A percentile compares a stretch with the other conserved stretches of the same genome.
Evolutionary conservation across 1,284 basidiomycete species (phyloP).

Genomic region (Schizopora paradoxa): DNA sequence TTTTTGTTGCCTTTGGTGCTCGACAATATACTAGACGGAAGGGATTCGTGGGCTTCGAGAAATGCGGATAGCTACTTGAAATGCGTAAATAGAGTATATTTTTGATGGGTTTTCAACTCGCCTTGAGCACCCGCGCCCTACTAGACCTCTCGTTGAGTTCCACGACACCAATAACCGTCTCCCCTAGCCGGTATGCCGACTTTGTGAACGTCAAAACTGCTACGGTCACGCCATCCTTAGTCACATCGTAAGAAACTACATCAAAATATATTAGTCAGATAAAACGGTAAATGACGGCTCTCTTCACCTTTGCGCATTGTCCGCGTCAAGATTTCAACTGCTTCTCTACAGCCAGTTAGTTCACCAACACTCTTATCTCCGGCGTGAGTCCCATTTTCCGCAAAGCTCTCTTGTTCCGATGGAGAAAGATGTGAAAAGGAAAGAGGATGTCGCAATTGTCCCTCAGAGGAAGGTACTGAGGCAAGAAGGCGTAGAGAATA

Average conservation of each 20-base stretch:
- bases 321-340: constrained; percentile 85
- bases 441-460: too few species aligned
- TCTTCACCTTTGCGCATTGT: constrained; percentile 81
- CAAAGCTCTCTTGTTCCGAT: too few species aligned
- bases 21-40: constrained; percentile 53
- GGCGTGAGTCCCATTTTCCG: constrained; percentile 34
- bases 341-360: constrained; percentile 74
- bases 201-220: constrained; percentile 90
- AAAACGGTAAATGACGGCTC: constrained; percentile 9
- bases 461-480: background rate
- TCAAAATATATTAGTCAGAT: constrained; percentile 4
- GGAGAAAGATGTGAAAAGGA: too few species aligned
- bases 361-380: constrained; percentile 43
- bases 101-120: constrained; percentile 29
- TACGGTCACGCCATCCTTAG: constrained; percentile 82
- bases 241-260: constrained; percentile 89
- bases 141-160: constrained; percentile 68
- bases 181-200: constrained; percentile 82
- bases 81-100: background rate
- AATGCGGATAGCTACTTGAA: constrained; percentile 67
- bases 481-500: constrained; percentile 8
- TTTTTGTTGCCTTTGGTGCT: constrained; percentile 36
- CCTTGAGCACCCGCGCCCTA: constrained; percentile 67
- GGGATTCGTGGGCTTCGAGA: constrained; percentile 79
- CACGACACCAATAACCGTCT: constrained; percentile 85